These are phyloP conservation scores for Zalaria obscura DNA, from an alignment of 2,329 filamentous ascomycete species.

Conservation along the genomic window DNA sequence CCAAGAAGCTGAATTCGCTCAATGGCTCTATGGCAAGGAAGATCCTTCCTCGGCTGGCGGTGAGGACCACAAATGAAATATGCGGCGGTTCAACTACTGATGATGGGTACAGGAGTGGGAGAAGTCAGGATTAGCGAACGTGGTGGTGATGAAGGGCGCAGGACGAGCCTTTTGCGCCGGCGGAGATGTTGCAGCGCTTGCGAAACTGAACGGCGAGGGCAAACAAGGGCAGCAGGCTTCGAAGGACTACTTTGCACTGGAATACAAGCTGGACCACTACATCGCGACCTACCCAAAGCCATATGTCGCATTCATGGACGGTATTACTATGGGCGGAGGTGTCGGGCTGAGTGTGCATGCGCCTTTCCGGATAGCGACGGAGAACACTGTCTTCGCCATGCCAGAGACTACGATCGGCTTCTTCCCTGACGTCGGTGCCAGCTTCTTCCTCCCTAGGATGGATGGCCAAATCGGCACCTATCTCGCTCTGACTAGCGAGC, in stretches of 20 bases:
- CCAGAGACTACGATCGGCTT: conserved; percentile 97
- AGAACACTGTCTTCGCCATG: conserved; percentile 94
- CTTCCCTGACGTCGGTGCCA: conserved; percentile 94
- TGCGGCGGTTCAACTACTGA: neutral
- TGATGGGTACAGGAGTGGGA: conserved; percentile 59
- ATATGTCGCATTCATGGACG: conserved; percentile 91
- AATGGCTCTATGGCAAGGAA: conserved; percentile 92
- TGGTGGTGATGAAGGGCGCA: conserved; percentile 81
- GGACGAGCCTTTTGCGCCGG: conserved; percentile 85
- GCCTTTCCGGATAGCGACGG: conserved; percentile 90
- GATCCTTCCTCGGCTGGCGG: conserved; percentile 70
- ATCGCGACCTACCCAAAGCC: conserved; percentile 91
- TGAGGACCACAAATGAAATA: conserved; percentile 10
- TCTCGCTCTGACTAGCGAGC: conserved; percentile 79
- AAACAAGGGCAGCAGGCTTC: conserved; percentile 59
- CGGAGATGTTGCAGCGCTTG: conserved; percentile 75
- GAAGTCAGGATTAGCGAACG: conserved; percentile 86
- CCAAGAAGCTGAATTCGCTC: conserved; percentile 80
- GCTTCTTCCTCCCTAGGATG: conserved; percentile 87
- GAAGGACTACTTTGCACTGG: conserved; percentile 75
- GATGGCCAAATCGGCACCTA: conserved; percentile 81
- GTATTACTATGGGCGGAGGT: conserved; percentile 95
- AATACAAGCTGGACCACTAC: conserved; percentile 92
- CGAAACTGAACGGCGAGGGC: conserved; percentile 55
- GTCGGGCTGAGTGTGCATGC: conserved; percentile 91